Evolutionary conservation across 2,329 filamentous ascomycete species (phyloP).

Genomic region (Xylariomycetidae sp.): DNA sequence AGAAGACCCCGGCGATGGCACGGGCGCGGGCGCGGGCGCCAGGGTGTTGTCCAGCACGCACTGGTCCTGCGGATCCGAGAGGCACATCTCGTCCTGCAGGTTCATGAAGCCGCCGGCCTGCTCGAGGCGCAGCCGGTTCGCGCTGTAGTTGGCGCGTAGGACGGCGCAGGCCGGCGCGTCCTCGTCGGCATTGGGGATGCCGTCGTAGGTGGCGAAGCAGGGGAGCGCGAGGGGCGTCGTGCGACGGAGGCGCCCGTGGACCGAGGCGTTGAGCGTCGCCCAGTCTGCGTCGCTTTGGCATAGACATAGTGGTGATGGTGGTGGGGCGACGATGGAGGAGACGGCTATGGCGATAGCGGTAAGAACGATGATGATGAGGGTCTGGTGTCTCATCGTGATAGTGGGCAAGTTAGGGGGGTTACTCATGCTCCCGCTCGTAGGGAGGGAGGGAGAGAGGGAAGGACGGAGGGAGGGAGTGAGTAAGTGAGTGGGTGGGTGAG

Average conservation of each 20-base stretch:
- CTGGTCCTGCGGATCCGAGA: constrained; percentile 21
- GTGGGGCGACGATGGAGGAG: too few relatives aligned
- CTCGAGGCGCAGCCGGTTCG: constrained; percentile 16
- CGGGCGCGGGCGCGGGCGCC: constrained; percentile 10
- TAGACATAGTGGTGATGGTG: too few relatives aligned
- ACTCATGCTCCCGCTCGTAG: too few relatives aligned
- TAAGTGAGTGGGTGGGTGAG: too few relatives aligned
- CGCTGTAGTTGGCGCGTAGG: constrained; percentile 19
- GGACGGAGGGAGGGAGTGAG: too few relatives aligned
- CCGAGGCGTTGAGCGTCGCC: constrained; percentile 12
- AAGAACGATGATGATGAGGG: too few relatives aligned
- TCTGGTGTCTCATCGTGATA: too few relatives aligned
- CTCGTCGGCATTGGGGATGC: constrained; percentile 10
- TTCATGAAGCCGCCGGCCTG: constrained; percentile 23
- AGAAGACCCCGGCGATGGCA: constrained; percentile 11
- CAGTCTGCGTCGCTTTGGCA: constrained; percentile 4
- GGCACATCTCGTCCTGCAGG: constrained; percentile 22
- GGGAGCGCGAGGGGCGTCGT: constrained; percentile 21
- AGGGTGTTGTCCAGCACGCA: constrained; percentile 22
- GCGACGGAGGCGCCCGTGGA: constrained; percentile 15
- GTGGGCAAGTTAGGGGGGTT: too few relatives aligned
- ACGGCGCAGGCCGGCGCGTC: constrained; percentile 15
- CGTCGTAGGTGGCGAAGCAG: constrained; percentile 23
- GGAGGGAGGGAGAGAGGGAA: too few relatives aligned
- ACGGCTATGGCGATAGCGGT: too few relatives aligned